Percentiles rank a stretch among this genome's conserved stretches.
Evolutionary conservation across 1,284 basidiomycete genomes (phyloP).

Genomic region (Sporisorium reilianum): DNA sequence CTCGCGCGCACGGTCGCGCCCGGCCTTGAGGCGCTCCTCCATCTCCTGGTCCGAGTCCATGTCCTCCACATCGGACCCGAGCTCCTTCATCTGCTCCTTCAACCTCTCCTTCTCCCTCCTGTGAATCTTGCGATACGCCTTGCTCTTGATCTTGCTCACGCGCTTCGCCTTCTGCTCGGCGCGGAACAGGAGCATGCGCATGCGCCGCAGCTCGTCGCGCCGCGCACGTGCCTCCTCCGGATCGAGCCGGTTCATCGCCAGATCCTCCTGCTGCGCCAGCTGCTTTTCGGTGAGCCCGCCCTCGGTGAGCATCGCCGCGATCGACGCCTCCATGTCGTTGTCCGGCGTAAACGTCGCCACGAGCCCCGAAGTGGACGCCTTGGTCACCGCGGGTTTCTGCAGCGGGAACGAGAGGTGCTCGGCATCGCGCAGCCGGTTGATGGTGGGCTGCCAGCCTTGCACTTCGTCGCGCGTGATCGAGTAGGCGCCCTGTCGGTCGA

Average conservation of each 20-base stretch:
- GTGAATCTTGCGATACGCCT: conserved; percentile 87
- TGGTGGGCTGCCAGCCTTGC: conserved; percentile 91
- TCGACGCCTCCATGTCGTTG: conserved; percentile 57
- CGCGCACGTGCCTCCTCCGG: conserved; percentile 85
- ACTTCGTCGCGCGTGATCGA: conserved; percentile 91
- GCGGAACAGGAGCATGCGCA: conserved; percentile 93
- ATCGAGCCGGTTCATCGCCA: conserved; percentile 82
- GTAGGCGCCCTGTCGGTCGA: conserved; percentile 94
- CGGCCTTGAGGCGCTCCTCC: conserved; percentile 76
- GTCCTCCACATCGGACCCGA: conserved; percentile 69
- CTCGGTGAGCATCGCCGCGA: conserved; percentile 66
- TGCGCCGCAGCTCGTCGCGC: conserved; percentile 83
- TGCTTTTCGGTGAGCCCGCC: conserved; percentile 75
- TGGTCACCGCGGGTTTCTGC: conserved; percentile 73
- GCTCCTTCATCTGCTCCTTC: conserved; percentile 72
- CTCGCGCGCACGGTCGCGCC: conserved; percentile 73
- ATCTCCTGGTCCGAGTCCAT: conserved; percentile 69
- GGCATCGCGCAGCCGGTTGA: conserved; percentile 75
- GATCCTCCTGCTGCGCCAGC: conserved; percentile 80
- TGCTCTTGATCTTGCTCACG: conserved; percentile 94
- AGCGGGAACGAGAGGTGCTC: conserved; percentile 92
- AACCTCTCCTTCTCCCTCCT: conserved; percentile 78
- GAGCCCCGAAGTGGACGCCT: conserved; percentile 78
- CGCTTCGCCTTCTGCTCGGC: conserved; percentile 91
- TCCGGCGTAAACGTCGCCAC: conserved; percentile 74